Evolutionary conservation across 768 basidiomycete genomes (phyloP).

Genomic region (Hygrocybe punicea): DNA sequence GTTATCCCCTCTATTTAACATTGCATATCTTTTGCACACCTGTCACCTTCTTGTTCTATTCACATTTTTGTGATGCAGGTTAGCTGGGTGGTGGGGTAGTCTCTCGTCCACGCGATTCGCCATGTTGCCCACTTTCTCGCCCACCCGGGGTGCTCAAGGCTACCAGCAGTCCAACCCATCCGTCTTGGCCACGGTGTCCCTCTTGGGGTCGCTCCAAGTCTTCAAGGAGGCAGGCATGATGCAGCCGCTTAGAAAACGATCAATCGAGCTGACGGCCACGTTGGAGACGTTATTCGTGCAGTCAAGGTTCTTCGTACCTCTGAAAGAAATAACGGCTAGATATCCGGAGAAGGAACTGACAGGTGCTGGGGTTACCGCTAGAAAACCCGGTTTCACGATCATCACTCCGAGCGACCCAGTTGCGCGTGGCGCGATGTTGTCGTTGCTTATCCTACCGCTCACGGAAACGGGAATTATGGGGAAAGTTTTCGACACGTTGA

Average conservation of each 20-base stretch:
- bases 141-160: constrained; percentile 87
- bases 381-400: constrained; percentile 71
- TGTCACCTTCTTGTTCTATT: background rate
- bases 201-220: constrained; percentile 78
- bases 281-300: constrained; percentile 61
- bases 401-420: constrained; percentile 74
- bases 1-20: background rate
- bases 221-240: constrained; percentile 81
- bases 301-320: constrained; percentile 62
- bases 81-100: constrained; percentile 98
- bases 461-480: constrained; percentile 63
- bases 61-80: constrained; percentile 44
- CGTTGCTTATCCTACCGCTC: constrained; percentile 69
- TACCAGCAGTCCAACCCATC: constrained; percentile 97
- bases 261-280: constrained; percentile 62
- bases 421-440: constrained; percentile 82
- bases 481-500: constrained; percentile 57
- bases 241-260: constrained; percentile 62
- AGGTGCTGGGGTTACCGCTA: constrained; percentile 10
- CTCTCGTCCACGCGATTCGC: constrained; percentile 80
- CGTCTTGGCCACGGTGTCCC: constrained; percentile 70
- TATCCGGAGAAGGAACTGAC: constrained; percentile 17
- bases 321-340: constrained; percentile 31
- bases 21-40: constrained; percentile 4
- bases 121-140: constrained; percentile 82